These are phyloP conservation scores for Gloeostereum incarnatum DNA, from an alignment of 768 basidiomycete genomes.

Conservation along the genomic window DNA sequence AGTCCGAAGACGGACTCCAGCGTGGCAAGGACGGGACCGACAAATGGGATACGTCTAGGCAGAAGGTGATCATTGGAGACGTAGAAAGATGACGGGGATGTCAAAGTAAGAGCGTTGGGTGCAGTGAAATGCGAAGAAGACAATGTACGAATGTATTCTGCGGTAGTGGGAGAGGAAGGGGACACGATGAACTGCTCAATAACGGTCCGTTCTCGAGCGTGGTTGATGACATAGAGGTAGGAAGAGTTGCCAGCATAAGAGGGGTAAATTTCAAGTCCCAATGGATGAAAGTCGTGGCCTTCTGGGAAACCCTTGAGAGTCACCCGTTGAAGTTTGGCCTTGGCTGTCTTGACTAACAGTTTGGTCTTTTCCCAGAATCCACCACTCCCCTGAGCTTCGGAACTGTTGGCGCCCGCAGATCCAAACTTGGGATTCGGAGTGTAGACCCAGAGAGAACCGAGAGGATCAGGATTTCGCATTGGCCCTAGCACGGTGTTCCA, in stretches of 20 bases:
- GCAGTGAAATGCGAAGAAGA: conserved; percentile 48
- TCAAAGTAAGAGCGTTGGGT: conserved; percentile 59
- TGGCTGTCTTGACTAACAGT: too few relatives aligned
- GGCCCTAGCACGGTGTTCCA: conserved; percentile 83
- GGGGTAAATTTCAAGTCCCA: conserved; percentile 53
- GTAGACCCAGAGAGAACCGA: conserved; percentile 57
- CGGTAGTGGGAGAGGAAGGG: conserved; percentile 30
- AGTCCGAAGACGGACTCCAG: conserved; percentile 47
- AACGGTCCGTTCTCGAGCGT: conserved; percentile 48
- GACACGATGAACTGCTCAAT: conserved; percentile 60
- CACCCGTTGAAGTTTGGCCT: conserved; percentile 26
- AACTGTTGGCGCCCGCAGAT: too few relatives aligned
- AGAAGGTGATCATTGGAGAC: conserved; percentile 66
- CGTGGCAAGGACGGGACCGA: conserved; percentile 43
- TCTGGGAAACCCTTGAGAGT: conserved; percentile 43
- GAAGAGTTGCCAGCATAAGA: conserved; percentile 37
- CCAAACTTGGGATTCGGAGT: too few relatives aligned
- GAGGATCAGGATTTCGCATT: conserved; percentile 43
- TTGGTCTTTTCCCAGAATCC: too few relatives aligned
- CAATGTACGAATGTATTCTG: conserved; percentile 52
- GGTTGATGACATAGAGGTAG: conserved; percentile 61
- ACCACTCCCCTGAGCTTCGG: too few relatives aligned
- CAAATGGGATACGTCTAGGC: conserved; percentile 47
- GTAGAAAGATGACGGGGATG: conserved; percentile 60
- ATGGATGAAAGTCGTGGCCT: conserved; percentile 59